Conservation (phyloP, 2,329 filamentous ascomycete genomes). For the Penicillium sp. region DNA sequence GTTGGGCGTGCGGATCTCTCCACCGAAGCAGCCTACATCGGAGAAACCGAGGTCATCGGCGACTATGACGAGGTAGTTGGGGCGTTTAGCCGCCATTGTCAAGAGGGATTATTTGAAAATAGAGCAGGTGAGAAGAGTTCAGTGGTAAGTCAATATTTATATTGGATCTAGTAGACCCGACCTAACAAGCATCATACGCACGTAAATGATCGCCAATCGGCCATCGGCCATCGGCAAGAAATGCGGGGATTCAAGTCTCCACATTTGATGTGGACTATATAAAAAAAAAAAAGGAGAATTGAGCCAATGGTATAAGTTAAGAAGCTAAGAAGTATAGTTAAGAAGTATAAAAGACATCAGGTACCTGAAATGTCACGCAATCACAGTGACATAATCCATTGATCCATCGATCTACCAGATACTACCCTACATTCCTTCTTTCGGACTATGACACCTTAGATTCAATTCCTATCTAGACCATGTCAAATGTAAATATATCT, state of each 20-base stretch:
- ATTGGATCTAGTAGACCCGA: not conserved
- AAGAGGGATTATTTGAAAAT: not conserved
- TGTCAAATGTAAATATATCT: not conserved
- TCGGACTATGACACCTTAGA: not conserved
- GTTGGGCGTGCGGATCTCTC: conserved; percentile 61
- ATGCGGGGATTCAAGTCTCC: not conserved
- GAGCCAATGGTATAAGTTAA: not conserved
- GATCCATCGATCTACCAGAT: no score
- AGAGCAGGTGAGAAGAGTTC: not conserved
- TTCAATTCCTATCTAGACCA: not conserved
- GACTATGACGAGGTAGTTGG: conserved; percentile 60
- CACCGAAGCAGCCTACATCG: conserved; percentile 58
- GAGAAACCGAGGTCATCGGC: conserved; percentile 62
- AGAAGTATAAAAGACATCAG: not conserved
- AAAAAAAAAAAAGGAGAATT: not conserved
- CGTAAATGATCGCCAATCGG: conserved; percentile 13
- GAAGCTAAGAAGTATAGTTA: no score
- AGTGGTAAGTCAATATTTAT: not conserved
- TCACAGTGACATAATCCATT: not conserved
- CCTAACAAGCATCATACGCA: not conserved
- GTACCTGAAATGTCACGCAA: not conserved
- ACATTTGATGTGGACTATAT: not conserved
- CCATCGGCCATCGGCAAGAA: conserved; percentile 13
- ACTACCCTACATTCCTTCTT: not conserved
- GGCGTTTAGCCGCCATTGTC: conserved; percentile 43